These are phyloP conservation scores for Globomyces pollinis-pini DNA, from an alignment of 192 early-diverging fungal genomes.

Conservation along the genomic window DNA sequence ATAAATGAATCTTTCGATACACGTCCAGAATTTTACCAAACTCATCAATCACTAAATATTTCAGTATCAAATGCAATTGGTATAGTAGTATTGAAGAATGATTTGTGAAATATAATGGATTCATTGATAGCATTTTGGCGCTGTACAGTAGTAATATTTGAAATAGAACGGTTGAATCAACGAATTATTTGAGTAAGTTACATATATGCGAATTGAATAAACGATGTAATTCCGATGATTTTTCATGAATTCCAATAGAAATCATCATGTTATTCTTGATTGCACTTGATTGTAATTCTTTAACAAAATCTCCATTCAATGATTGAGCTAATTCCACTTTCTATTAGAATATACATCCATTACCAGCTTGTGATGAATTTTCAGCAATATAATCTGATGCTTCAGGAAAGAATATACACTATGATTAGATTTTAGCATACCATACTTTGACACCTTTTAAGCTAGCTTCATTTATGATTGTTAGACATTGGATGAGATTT, in stretches of 20 bases:
- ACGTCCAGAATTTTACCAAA: slow-evolving; percentile 43
- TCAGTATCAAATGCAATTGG: too few species aligned
- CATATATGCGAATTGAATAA: slow-evolving; percentile 14
- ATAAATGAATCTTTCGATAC: slow-evolving; percentile 76
- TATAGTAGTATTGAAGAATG: too few species aligned
- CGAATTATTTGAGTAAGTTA: too few species aligned
- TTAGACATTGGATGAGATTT: slow-evolving; percentile 55
- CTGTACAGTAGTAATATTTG: too few species aligned
- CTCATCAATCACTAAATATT: slow-evolving; percentile 52
- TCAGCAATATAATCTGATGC: slow-evolving; percentile 74
- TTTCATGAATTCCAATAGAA: slow-evolving; percentile 73
- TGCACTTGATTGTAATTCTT: slow-evolving; percentile 51
- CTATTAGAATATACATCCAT: slow-evolving; percentile 33
- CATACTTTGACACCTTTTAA: slow-evolving; percentile 27
- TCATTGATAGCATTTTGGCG: neutral
- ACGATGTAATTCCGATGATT: slow-evolving; percentile 15
- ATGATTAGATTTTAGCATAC: too few species aligned
- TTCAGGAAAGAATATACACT: slow-evolving; percentile 79
- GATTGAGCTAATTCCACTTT: slow-evolving; percentile 39
- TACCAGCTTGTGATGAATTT: slow-evolving; percentile 10
- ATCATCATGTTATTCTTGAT: slow-evolving; percentile 56
- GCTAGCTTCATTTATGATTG: neutral
- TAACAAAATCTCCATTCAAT: slow-evolving; percentile 48
- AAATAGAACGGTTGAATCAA: too few species aligned
- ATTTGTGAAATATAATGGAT: neutral